Evolutionary conservation across 441 rosid genomes (phyloP), one percentile per base, ranked within the genome.

Genomic region (Manihot esculenta): DNA sequence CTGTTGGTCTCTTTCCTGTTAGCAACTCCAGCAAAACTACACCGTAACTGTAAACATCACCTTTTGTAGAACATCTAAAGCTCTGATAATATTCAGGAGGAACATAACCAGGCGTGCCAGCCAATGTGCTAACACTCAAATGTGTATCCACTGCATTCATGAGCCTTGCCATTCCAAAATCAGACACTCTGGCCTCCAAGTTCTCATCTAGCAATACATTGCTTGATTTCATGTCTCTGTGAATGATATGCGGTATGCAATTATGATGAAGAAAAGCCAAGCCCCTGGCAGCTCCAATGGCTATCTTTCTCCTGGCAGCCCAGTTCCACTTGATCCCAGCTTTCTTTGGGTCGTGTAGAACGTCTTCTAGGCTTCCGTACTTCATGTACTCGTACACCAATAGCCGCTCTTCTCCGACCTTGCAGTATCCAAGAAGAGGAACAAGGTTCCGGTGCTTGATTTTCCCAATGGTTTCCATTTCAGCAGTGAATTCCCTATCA

Each of bases 131-230:
- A 61, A 93, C 98, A 44, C 98, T 93, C 74, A 93, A 77, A 82
- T 93, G 98, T 0, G 98, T 93, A 75, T 93, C 98, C 81, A 91
- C 80, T 0, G 91, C 89, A 60, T 87, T 88, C 86, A 93, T 83
- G 18, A 91, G 80, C 85, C 98, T 62, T 0, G 98, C 98, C 98
- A 91, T 93, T 33, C 98, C 98, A 30, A 93, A 93, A 83, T 93
- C 97, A 0, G 98, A 93, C 24, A 93, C 97, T 66, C 98, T 69
- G 9, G 98, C 94, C 58, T 35, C 41, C 41, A 35, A 35, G 7
- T 35, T 35, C 41, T 35, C 41, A 6, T 35, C 41, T 2, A 35
- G 41, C 41, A 35, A 35, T 2, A 35, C 41, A 35, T 35, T 35
- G 41, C 41, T 35, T 35, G 41, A 35, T 35, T 35, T 35, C 41